A percentile compares a stretch with the other conserved stretches of the same genome.
Conservation (phyloP, 345 rosid species). For the Populus nigra region DNA sequence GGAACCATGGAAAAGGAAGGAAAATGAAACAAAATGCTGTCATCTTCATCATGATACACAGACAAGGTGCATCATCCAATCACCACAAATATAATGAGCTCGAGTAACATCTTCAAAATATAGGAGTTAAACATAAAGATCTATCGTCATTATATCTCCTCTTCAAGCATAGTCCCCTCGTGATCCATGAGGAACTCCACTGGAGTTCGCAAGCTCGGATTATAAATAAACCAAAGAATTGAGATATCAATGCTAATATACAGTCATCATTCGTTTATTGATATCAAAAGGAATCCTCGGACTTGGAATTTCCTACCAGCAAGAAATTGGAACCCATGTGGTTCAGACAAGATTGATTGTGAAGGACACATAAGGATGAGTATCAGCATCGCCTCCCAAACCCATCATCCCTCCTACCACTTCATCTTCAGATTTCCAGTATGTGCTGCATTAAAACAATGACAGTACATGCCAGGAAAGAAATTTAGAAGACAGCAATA, state of each 20-base stretch:
- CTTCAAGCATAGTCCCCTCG: slow-evolving; percentile 10
- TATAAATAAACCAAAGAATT: slow-evolving; percentile 40
- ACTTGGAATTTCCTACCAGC: slow-evolving; percentile 7
- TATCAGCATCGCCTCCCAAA: slow-evolving; percentile 72
- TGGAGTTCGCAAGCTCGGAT: slow-evolving; percentile 17
- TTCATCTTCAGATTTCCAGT: slow-evolving; percentile 93
- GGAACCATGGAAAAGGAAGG: too few species aligned
- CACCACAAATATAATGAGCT: not conserved
- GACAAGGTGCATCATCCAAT: not conserved
- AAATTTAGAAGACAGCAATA: not conserved
- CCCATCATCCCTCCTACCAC: slow-evolving; percentile 67
- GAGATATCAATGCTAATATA: slow-evolving; percentile 32
- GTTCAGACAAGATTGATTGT: slow-evolving; percentile 79
- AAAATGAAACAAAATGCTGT: too few species aligned
- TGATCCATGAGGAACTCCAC: slow-evolving; percentile 4
- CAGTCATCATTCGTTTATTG: slow-evolving; percentile 33
- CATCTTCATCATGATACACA: not conserved
- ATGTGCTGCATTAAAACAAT: slow-evolving; percentile 49
- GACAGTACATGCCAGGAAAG: slow-evolving; percentile 4
- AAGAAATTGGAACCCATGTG: slow-evolving; percentile 2
- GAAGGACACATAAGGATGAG: slow-evolving; percentile 87
- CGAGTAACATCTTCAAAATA: not conserved
- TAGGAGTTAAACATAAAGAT: slow-evolving; percentile 9
- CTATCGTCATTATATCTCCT: slow-evolving; percentile 9
- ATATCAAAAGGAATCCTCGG: slow-evolving; percentile 16